Evolutionary conservation across 257 asterid species (phyloP), one percentile per base, ranked within the genome.

Genomic region (Solanum lignicaule): DNA sequence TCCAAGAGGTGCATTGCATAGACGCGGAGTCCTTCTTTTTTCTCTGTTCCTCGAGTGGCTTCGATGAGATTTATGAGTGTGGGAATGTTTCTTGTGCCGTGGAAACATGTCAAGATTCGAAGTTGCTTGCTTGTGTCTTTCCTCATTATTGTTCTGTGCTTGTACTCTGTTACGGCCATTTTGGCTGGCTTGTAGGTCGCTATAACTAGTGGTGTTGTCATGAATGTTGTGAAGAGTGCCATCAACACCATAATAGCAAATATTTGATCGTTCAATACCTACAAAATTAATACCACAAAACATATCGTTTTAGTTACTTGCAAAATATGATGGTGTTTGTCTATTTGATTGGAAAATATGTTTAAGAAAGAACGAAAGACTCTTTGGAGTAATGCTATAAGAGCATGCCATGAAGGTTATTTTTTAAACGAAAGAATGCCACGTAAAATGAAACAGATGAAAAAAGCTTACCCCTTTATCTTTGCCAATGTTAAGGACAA

Each of bases 1-100:
- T 91, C 95, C 94, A 91, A 91, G 25, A 92, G 90, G 83, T 93
- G 95, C 94, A 92, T 92, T 5, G 93, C 94, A 4, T 93, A 93
- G 71, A 93, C 95, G 13, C 89, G 92, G 21, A 93, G 92, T 2
- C 93, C 91, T 25, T 74, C 91, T 39, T 83, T 72, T 18, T 90
- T 92, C 41, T 65, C 92, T 1, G 88, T 90, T 7, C 95, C 95
- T 0, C 95, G 92, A 9, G 95, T 90, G 62, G 91, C 92, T 87
- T 93, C 95, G 88, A 93, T 91, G 90, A 93, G 95, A 75, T 92
- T 92, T 58, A 93, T 91, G 46, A 91, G 66, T 1, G 93, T 74
- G 7, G 93, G 93, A 20, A 91, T 86, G 74, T 83, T 91, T 87
- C 87, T 88, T 66, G 90, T 46, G 76, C 88, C 87, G 62, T 90